Evolutionary conservation across 2,329 filamentous ascomycete genomes (phyloP), one percentile per base, ranked within the genome.

Genomic region (Fusarium pseudograminearum): DNA sequence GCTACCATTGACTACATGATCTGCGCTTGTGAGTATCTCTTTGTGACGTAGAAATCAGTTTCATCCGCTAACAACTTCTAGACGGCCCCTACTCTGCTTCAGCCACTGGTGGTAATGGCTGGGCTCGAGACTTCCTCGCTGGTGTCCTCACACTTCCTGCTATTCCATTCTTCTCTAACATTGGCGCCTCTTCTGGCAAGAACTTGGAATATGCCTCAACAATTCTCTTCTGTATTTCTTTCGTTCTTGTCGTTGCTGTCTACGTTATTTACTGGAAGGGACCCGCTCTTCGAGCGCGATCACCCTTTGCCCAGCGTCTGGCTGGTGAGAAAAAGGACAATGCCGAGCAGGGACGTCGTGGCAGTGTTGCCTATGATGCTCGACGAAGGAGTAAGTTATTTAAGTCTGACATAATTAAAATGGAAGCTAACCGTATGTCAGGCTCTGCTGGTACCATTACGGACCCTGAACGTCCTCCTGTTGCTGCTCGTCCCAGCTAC

Each of bases 21-120:
- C 24, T 75, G 73, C 24, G 70, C 73, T 2, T 75, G 72, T 73
- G 47, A 69, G 72, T 56, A 28, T 11, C 0, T 28, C 1, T 14
- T 0, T 4, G 9, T 2, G 3, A 14, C 1, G 3, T 6, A 4
- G 9, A 1, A 0, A 2, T 2, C 1, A 6, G 0, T 22, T 4
- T 6, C 8, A 9, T 20, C 4, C 0, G 18, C 51, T 73, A 9
- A 72, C 41, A 28, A 1, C 2, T 4, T 3, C 0, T 1, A 73
- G 72, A 74, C 73, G 91, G 91, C 0, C 87, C 88, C 0, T 93
- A 92, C 76, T 88, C 90, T 4, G 91, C 91, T 2, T 92, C 90
- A 0, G 91, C 91, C 1, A 93, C 91, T 0, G 91, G 91, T 41
- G 91, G 91, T 22, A 93, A 93, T 67, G 91, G 91, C 3, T 93